Percentiles rank a stretch among this genome's conserved stretches.
These are phyloP conservation scores for Nannochloropsis gaditana DNA, from an alignment of 108 stramenopile genomes.

Conservation along the genomic window DNA sequence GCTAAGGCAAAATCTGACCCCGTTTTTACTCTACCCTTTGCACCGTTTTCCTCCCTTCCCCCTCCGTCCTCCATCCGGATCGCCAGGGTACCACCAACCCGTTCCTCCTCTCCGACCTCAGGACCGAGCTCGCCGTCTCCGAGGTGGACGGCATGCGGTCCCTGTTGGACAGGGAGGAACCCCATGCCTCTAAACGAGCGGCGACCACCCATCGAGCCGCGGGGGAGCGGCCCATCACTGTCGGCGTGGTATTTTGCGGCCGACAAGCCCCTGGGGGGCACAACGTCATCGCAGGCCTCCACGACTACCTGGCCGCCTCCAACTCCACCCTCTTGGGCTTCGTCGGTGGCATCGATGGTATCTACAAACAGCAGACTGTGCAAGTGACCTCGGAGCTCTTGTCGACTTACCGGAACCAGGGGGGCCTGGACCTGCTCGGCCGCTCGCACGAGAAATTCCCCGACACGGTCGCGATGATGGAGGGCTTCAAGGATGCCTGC, in stretches of 20 bases:
- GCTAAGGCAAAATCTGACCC: neutral
- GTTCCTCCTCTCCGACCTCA: neutral
- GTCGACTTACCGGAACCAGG: conserved; percentile 41
- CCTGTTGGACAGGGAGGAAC: neutral
- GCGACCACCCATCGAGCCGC: neutral
- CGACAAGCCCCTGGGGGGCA: conserved; percentile 48
- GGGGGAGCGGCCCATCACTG: neutral
- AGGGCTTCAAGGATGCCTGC: conserved; percentile 33
- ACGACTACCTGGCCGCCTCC: conserved; percentile 36
- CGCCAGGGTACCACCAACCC: neutral
- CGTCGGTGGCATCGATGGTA: conserved; percentile 44
- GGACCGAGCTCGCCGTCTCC: neutral
- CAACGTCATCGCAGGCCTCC: conserved; percentile 47
- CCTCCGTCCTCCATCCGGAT: neutral
- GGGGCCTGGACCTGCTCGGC: conserved; percentile 47
- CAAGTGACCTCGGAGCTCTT: conserved; percentile 44
- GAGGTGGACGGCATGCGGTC: neutral
- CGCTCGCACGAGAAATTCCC: conserved; percentile 40
- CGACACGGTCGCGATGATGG: conserved; percentile 30
- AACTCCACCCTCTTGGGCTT: conserved; percentile 39
- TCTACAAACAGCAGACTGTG: conserved; percentile 44
- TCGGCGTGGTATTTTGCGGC: conserved; percentile 28
- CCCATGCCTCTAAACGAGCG: neutral
- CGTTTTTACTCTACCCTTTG: neutral
- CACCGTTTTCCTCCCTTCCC: no score